Evolutionary conservation across 73 alveolate species (phyloP).

Genomic region (Paramecium tetraurelia): DNA sequence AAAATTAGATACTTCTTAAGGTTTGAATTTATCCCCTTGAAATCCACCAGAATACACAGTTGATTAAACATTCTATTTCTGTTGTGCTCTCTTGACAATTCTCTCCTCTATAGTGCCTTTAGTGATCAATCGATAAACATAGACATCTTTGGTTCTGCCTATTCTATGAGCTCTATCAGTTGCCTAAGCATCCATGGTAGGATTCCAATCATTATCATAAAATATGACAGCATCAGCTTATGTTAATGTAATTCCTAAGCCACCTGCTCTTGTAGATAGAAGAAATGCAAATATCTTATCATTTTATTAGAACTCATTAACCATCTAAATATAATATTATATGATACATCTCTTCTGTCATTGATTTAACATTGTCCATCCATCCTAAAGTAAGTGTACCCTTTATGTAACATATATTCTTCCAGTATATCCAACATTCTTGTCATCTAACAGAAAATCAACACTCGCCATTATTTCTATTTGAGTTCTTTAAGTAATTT

Average conservation of each 20-base stretch:
- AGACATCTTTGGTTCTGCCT: slow-evolving; percentile 94
- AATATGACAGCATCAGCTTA: slow-evolving; percentile 99
- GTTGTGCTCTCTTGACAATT: slow-evolving; percentile 96
- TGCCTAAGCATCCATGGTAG: slow-evolving; percentile 99
- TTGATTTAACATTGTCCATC: slow-evolving; percentile 97
- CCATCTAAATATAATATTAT: slow-evolving; percentile 69
- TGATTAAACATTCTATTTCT: slow-evolving; percentile 95
- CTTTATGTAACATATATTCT: slow-evolving; percentile 90
- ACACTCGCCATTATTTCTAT: slow-evolving; percentile 83
- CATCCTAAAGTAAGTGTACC: slow-evolving; percentile 92
- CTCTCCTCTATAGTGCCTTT: slow-evolving; percentile 97
- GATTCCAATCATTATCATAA: slow-evolving; percentile 99
- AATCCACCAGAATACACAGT: slow-evolving; percentile 98
- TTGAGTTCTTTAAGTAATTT: slow-evolving; percentile 78
- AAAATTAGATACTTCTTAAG: slow-evolving; percentile 76
- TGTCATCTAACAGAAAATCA: slow-evolving; percentile 98
- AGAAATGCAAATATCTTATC: slow-evolving; percentile 91
- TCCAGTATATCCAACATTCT: slow-evolving; percentile 97
- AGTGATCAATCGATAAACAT: slow-evolving; percentile 94
- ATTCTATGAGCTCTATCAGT: slow-evolving; percentile 98
- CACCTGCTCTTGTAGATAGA: slow-evolving; percentile 98
- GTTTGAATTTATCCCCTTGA: slow-evolving; percentile 96
- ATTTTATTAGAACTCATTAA: slow-evolving; percentile 91
- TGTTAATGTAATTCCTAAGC: slow-evolving; percentile 96
- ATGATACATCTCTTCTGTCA: slow-evolving; percentile 86